Evolutionary conservation across 352 stramenopile genomes (phyloP), one percentile per base, ranked within the genome.

Genomic region (Thalassiosira ordinaria): DNA sequence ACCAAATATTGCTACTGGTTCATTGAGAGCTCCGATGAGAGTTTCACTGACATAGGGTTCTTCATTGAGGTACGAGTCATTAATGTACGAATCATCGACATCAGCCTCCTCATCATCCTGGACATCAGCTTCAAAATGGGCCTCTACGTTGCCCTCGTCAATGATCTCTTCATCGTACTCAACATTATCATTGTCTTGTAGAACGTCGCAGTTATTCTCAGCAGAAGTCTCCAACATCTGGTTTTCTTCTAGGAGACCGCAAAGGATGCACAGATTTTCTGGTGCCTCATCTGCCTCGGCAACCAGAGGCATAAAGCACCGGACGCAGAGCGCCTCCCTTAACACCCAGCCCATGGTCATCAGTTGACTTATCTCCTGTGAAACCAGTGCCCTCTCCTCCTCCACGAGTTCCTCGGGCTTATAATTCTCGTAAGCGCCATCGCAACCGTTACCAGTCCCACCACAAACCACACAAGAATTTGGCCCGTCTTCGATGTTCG

Each of bases 181-280:
- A n/a, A n/a, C n/a, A n/a, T n/a, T n/a, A n/a, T n/a, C n/a, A n/a
- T n/a, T n/a, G n/a, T n/a, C n/a, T n/a, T n/a, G n/a, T n/a, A n/a
- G n/a, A n/a, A n/a, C n/a, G n/a, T n/a, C n/a, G n/a, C n/a, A n/a
- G n/a, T n/a, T n/a, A n/a, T n/a, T n/a, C n/a, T n/a, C n/a, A n/a
- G n/a, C n/a, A n/a, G n/a, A n/a, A n/a, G n/a, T n/a, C n/a, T n/a
- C n/a, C n/a, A n/a, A n/a, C n/a, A n/a, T n/a, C n/a, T n/a, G n/a
- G n/a, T 47, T 66, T 33, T 51, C 27, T 16, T 27, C 14, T 8
- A 72, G 26, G 16, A 55, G 41, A n/a, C 70, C 70, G 61, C 70
- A 79, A 0, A 79, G 41, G 49, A 79, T 79, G 53, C 70, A 79
- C 16, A 79, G n/a, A 61, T 79, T 52, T 24, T 66, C 70, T 20